A percentile compares a stretch with the other conserved stretches of the same genome.
Conservation (phyloP, 257 asterid species). For the Nicotiana undulata region DNA sequence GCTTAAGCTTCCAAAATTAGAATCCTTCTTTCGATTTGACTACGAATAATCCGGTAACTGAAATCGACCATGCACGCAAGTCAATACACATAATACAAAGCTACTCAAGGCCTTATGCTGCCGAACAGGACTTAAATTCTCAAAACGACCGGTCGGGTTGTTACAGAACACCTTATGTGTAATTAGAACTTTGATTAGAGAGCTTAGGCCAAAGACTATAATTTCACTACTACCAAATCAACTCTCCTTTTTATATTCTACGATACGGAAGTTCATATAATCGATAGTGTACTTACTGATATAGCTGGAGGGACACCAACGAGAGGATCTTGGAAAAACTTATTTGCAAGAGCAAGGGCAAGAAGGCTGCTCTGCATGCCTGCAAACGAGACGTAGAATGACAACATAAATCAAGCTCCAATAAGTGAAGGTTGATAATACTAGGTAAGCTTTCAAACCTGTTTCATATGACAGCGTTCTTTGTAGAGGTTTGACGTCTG, state of each 20-base stretch:
- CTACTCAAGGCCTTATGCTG: too few relatives aligned
- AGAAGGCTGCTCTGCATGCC: conserved; percentile 99
- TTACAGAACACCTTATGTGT: too few relatives aligned
- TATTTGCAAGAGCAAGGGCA: conserved; percentile 94
- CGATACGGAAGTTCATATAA: neutral
- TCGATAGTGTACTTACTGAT: conserved; percentile 53
- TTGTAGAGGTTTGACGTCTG: conserved; percentile 79
- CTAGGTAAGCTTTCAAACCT: conserved; percentile 30
- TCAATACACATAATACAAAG: too few relatives aligned
- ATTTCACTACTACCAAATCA: neutral
- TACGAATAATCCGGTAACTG: too few relatives aligned
- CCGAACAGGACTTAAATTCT: too few relatives aligned
- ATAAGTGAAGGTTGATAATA: neutral
- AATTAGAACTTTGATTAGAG: neutral
- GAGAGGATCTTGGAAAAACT: conserved; percentile 81
- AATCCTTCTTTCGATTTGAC: too few relatives aligned
- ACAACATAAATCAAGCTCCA: conserved; percentile 7
- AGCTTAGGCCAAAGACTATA: too few relatives aligned
- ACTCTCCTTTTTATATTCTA: neutral
- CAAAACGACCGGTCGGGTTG: too few relatives aligned
- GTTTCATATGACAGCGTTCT: conserved; percentile 94
- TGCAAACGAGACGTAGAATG: conserved; percentile 12
- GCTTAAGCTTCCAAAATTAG: too few relatives aligned
- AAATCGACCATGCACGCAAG: too few relatives aligned
- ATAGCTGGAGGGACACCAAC: conserved; percentile 93